phyloP scores from a whole-genome alignment of 2,329 filamentous ascomycete species.

The Hypocreales sp. region DNA sequence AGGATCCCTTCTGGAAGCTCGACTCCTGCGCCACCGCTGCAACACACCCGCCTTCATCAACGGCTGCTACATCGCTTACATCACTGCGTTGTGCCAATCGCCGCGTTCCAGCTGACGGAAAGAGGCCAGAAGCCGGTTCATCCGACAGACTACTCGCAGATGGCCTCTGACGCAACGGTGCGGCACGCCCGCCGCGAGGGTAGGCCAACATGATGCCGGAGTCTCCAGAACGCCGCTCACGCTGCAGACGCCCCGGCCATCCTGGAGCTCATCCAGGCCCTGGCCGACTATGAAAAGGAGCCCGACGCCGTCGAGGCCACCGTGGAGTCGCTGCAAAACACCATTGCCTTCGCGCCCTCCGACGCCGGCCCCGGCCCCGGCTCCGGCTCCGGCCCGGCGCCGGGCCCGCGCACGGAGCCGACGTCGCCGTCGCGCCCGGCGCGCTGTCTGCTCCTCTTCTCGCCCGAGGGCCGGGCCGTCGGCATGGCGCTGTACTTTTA shows the following conservation, averaged over 20 bases:
- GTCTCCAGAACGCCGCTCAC: not conserved
- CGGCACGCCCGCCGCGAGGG: conserved; percentile 43
- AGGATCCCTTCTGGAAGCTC: no score
- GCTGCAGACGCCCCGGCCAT: conserved; percentile 63
- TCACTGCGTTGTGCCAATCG: no score
- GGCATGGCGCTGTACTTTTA: conserved; percentile 89
- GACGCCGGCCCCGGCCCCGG: conserved; percentile 24
- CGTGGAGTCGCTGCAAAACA: conserved; percentile 51
- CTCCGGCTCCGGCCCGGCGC: conserved; percentile 20
- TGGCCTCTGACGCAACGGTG: conserved; percentile 5
- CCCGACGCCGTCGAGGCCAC: conserved; percentile 64
- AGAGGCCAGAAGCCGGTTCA: no score
- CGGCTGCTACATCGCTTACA: no score
- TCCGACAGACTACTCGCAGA: no score
- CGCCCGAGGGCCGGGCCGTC: conserved; percentile 31
- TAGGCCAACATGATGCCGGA: conserved; percentile 11
- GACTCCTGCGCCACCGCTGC: not conserved
- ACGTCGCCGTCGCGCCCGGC: conserved; percentile 47
- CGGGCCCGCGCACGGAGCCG: conserved; percentile 30
- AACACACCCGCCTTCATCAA: no score
- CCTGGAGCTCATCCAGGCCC: conserved; percentile 64
- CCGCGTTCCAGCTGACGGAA: no score
- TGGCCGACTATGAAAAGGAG: conserved; percentile 79
- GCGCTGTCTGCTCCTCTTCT: conserved; percentile 55
- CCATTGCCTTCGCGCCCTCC: conserved; percentile 60